phyloP scores from a whole-genome alignment of 1,284 basidiomycete species.

The Fereydounia khargensis region DNA sequence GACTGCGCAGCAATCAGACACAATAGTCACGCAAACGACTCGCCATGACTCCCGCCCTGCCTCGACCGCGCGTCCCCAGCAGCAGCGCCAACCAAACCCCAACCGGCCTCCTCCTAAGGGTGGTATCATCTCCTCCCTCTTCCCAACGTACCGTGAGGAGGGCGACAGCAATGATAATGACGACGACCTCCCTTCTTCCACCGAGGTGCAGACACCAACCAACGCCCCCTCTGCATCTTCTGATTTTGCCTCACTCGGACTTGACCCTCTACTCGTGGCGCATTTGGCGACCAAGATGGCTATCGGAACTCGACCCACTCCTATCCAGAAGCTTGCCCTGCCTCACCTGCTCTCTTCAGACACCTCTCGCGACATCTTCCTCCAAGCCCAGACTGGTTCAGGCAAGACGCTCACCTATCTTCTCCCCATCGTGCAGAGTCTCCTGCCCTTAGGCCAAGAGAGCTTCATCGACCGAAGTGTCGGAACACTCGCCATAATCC shows the following conservation, averaged over 20 bases:
- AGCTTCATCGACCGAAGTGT: conserved; percentile 70
- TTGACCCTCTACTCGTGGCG: conserved; percentile 75
- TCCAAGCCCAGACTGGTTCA: conserved; percentile 96
- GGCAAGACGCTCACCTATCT: conserved; percentile 95
- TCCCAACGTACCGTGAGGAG: too few relatives aligned
- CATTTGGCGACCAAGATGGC: conserved; percentile 80
- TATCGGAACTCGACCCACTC: conserved; percentile 76
- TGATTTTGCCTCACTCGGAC: conserved; percentile 62
- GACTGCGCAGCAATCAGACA: too few relatives aligned
- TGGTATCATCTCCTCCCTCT: conserved; percentile 1
- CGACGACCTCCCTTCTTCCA: too few relatives aligned
- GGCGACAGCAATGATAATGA: too few relatives aligned
- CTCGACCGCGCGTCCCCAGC: not conserved
- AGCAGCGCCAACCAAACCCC: conserved; percentile 1
- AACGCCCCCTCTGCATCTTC: conserved; percentile 59
- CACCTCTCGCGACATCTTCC: conserved; percentile 75
- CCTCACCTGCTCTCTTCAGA: conserved; percentile 66
- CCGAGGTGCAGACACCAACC: conserved; percentile 28
- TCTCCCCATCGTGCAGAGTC: conserved; percentile 90
- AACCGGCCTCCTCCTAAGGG: too few relatives aligned
- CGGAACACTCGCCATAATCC: conserved; percentile 90
- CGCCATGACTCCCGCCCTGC: too few relatives aligned
- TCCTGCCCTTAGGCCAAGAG: conserved; percentile 76
- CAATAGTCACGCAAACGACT: too few relatives aligned
- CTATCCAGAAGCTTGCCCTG: conserved; percentile 81